Base-by-base conservation (phyloP, 805 yeast species). In the Tetrapisispora namnaoensis region DNA sequence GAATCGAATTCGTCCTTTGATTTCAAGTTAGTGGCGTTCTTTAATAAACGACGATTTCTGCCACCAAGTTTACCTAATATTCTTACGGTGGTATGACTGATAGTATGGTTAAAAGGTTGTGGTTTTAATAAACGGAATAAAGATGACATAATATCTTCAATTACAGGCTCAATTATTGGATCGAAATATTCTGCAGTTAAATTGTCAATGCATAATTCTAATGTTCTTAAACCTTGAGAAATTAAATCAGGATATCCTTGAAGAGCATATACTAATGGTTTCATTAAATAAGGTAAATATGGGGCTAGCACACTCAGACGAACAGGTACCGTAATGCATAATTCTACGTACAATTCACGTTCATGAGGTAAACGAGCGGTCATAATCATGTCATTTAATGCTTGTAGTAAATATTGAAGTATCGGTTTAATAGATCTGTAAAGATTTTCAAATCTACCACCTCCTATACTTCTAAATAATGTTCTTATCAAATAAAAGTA, bases 11-110 rank as follows among this genome's bases (percentile, higher is more conserved):
- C 66, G 0, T 77, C 71, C 51, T 75, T 75, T 0, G 78, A 67
- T 43, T 73, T 70, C 55, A 93, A 70, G 49, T 85, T 83, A 40
- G 77, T 70, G 37, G 90, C 88, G 2, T 95, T 84, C 49, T 79
- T 80, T 57, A 93, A 74, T 61, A 88, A 87, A 46, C 83, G 81
- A 56, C 96, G 81, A 59, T 93, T 93, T 61, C 99, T 78, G 1
- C 99, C 99, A 37, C 99, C 99, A 17, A 93, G 71, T 62, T 95
- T 93, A 45, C 99, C 99, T 46, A 93, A 70, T 37, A 93, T 88
- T 53, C 98, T 75, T 49, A 93, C 81, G 0, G 98, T 90, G 0
- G 96, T 88, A 62, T 93, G 99, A 17, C 96, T 84, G 55, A 90
- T 96, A 55, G 88, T 95, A 57, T 93, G 98, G 55, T 86, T 87